A percentile compares a stretch with the other conserved stretches of the same genome.
These are phyloP conservation scores for Sclerotinia spermophila DNA, from an alignment of 2,329 filamentous ascomycete genomes.

Conservation along the genomic window DNA sequence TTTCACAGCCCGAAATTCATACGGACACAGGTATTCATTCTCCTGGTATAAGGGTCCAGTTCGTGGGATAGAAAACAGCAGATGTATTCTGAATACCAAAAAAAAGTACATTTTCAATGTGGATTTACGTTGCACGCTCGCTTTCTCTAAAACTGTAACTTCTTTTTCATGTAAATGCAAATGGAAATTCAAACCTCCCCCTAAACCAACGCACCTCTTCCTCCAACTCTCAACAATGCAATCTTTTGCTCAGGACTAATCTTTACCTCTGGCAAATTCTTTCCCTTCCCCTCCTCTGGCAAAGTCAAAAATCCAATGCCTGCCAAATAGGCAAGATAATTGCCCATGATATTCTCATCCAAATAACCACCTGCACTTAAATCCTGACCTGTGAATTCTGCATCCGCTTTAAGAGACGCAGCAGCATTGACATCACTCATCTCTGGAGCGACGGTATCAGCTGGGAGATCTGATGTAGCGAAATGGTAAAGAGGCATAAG, in stretches of 20 bases:
- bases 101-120: neutral
- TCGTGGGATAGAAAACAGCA: neutral
- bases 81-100: neutral
- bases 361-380: constrained; percentile 31
- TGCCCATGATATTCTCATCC: constrained; percentile 34
- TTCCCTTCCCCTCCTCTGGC: constrained; percentile 32
- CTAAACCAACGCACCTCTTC: constrained; percentile 26
- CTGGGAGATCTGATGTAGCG: constrained; percentile 63
- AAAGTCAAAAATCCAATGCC: constrained; percentile 33
- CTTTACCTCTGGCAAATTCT: constrained; percentile 23
- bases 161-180: neutral
- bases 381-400: constrained; percentile 35
- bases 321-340: constrained; percentile 33
- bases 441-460: constrained; percentile 64
- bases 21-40: too few relatives aligned
- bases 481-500: constrained; percentile 72
- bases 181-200: neutral
- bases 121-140: neutral
- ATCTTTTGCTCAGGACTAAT: constrained; percentile 26
- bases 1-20: neutral
- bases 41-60: neutral
- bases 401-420: constrained; percentile 60
- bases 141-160: neutral
- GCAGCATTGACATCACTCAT: constrained; percentile 67
- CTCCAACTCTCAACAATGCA: constrained; percentile 29